Base-by-base conservation (phyloP, 352 stramenopile genomes). In the Globisporangium nagaii region DNA sequence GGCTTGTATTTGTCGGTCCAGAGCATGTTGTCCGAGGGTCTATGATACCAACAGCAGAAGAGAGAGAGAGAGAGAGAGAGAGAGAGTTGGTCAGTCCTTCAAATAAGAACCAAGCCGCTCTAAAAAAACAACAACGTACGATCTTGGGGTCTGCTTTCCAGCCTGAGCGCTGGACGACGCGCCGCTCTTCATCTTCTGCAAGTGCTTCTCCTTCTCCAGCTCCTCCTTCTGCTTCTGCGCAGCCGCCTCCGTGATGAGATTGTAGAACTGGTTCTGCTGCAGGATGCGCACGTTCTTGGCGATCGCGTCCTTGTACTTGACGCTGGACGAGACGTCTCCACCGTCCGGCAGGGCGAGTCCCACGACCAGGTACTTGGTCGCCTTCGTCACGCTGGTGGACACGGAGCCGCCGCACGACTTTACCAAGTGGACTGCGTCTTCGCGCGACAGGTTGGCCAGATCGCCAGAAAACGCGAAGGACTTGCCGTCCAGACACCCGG, bases 1-100 rank as follows among this genome's bases (percentile, higher is more conserved):
- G 96, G 96, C 62, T 95, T 96, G 83, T 99, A 97, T 69, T 97
- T 98, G 71, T 99, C 96, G 4, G 93, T 96, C 96, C 96, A 99
- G 17, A 98, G 66, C 53, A 80, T 72, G 17, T 81, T 68, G 39
- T 75, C n/a, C n/a, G n/a, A n/a, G n/a, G n/a, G n/a, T n/a, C n/a
- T n/a, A n/a, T n/a, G n/a, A n/a, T n/a, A n/a, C n/a, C n/a, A n/a
- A n/a, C n/a, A n/a, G n/a, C n/a, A n/a, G n/a, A n/a, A n/a, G n/a
- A n/a, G n/a, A n/a, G n/a, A n/a, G 2, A 40, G 20, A 27, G 4
- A 44, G 8, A 44, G 15, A 10, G 17, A 12, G 7, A 53, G 4
- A 30, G 9, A 43, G 2, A 4, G 43, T 43, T 9, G 8, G 19
- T 43, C 37, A 37, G 51, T 44, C 2, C 24, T n/a, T n/a, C n/a